Evolutionary conservation across 306 rosid genomes (phyloP).

Genomic region (Fragaria vesca): DNA sequence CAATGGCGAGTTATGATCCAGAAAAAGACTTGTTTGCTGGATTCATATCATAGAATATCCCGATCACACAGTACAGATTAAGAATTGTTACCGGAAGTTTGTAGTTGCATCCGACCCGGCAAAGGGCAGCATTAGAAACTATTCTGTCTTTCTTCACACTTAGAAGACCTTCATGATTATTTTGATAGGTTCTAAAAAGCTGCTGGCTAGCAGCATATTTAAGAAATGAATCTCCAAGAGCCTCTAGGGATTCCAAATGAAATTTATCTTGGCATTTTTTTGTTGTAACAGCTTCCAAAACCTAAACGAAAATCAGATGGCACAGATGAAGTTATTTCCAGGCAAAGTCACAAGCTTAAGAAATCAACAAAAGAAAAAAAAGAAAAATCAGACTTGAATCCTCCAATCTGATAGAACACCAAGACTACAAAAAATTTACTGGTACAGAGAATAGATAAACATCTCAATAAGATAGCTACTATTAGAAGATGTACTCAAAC

Average conservation of each 20-base stretch:
- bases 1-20: neutral
- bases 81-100: slow-evolving; percentile 57
- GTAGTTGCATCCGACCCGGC: slow-evolving; percentile 53
- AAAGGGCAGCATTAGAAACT: slow-evolving; percentile 67
- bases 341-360: neutral
- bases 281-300: slow-evolving; percentile 85
- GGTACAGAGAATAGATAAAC: neutral
- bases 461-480: neutral
- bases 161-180: slow-evolving; percentile 76
- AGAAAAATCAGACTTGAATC: neutral
- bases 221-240: slow-evolving; percentile 92
- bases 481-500: neutral
- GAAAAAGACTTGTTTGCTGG: neutral
- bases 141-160: slow-evolving; percentile 59
- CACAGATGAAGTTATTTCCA: slow-evolving; percentile 10
- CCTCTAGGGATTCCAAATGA: slow-evolving; percentile 81
- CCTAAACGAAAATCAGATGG: slow-evolving; percentile 35
- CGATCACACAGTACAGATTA: neutral
- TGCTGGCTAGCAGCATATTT: slow-evolving; percentile 75
- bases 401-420: neutral
- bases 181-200: slow-evolving; percentile 50
- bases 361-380: neutral
- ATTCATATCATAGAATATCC: neutral
- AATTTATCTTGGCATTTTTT: slow-evolving; percentile 68
- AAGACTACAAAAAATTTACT: neutral